Conservation (phyloP, 2,329 filamentous ascomycete genomes). For the Fusarium hainanense region DNA sequence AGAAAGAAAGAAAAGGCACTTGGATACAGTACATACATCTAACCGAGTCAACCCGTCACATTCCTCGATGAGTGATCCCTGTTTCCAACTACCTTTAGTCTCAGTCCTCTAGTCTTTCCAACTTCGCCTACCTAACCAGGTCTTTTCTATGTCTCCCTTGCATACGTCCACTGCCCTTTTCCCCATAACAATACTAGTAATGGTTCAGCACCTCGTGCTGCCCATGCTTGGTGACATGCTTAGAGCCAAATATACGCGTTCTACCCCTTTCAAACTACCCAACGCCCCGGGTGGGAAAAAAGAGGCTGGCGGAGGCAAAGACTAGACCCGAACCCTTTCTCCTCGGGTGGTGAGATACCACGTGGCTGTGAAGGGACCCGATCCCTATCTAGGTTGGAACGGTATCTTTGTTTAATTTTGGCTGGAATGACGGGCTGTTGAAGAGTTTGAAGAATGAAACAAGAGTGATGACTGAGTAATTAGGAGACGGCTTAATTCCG, state of each 20-base stretch:
- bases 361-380: conserved; percentile 17
- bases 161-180: background rate
- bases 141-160: conserved; percentile 7
- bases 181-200: background rate
- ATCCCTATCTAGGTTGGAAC: conserved; percentile 4
- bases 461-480: background rate
- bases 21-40: background rate
- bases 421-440: conserved; percentile 24
- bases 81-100: conserved; percentile 12
- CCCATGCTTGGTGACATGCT: conserved; percentile 9
- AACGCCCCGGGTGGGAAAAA: background rate
- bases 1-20: background rate
- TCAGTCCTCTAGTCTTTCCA: background rate
- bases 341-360: conserved; percentile 10
- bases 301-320: background rate
- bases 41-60: conserved; percentile 5
- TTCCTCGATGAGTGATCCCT: conserved; percentile 3
- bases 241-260: background rate
- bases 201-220: conserved; percentile 19
- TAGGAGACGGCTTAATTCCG: background rate
- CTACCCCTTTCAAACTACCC: background rate
- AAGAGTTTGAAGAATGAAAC: conserved; percentile 4
- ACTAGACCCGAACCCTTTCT: conserved; percentile 4
- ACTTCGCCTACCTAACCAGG: background rate
- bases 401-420: conserved; percentile 2